A percentile compares a stretch with the other conserved stretches of the same genome.
Conservation (phyloP, 108 stramenopile genomes). For the Conticribra weissflogii region DNA sequence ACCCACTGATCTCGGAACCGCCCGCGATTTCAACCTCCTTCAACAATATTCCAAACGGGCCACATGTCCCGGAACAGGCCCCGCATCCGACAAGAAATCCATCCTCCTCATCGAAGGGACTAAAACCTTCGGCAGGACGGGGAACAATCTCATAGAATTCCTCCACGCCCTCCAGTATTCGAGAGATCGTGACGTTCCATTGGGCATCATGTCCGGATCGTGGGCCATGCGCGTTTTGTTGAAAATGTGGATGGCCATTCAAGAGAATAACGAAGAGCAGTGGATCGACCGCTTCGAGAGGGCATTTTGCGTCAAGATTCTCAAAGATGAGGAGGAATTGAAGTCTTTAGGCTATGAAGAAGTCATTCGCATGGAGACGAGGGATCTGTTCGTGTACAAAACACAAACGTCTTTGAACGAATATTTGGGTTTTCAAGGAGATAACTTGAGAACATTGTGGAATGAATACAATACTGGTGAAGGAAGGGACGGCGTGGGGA, state of each 20-base stretch:
- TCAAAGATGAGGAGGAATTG: constrained; percentile 13
- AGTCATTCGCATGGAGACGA: constrained; percentile 13
- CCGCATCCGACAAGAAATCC: background rate
- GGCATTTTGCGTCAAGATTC: constrained; percentile 39
- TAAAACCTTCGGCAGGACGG: constrained; percentile 28
- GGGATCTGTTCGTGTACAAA: constrained; percentile 36
- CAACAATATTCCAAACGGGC: background rate
- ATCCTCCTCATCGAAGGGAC: constrained; percentile 14
- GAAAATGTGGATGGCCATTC: constrained; percentile 45
- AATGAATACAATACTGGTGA: constrained; percentile 16
- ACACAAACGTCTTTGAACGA: constrained; percentile 3
- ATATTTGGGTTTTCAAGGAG: constrained; percentile 34
- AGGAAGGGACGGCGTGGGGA: background rate
- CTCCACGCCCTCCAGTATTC: constrained; percentile 47
- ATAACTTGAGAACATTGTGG: constrained; percentile 27
- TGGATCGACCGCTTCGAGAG: constrained; percentile 30
- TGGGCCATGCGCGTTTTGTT: constrained; percentile 37
- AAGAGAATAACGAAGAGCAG: constrained; percentile 4
- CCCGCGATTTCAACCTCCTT: background rate
- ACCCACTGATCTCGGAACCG: background rate
- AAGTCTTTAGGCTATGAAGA: constrained; percentile 1
- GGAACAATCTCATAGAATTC: constrained; percentile 45
- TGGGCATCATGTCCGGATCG: constrained; percentile 28
- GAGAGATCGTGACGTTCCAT: constrained; percentile 19
- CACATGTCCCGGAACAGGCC: too few relatives aligned